phyloP scores from a whole-genome alignment of 495 filamentous ascomycete species.

The Podospora sp. region DNA sequence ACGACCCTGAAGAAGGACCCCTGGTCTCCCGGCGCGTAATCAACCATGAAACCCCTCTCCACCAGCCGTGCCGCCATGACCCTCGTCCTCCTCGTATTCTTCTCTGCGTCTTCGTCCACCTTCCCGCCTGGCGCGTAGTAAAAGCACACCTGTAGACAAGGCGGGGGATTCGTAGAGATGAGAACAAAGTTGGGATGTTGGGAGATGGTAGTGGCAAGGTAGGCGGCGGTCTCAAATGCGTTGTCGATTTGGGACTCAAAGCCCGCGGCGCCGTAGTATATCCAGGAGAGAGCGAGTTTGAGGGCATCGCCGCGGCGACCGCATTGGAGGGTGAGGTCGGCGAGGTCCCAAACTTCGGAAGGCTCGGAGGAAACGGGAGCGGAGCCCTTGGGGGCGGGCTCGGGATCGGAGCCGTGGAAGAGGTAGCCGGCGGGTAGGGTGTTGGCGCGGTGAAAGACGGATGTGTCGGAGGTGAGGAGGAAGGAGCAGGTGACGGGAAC shows the following conservation, averaged over 20 bases:
- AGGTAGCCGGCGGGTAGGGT: conserved; percentile 86
- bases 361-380: neutral
- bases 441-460: conserved; percentile 76
- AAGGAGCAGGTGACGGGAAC: conserved; percentile 90
- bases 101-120: conserved; percentile 54
- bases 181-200: conserved; percentile 64
- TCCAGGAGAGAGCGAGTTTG: conserved; percentile 85
- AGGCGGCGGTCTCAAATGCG: conserved; percentile 67
- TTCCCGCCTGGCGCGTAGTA: conserved; percentile 69
- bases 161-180: conserved; percentile 74
- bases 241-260: conserved; percentile 65
- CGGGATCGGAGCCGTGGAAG: conserved; percentile 63
- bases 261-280: conserved; percentile 72
- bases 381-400: conserved; percentile 3
- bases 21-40: conserved; percentile 79
- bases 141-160: conserved; percentile 94
- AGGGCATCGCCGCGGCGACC: conserved; percentile 82
- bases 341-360: conserved; percentile 76
- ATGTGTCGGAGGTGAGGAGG: conserved; percentile 74
- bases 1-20: conserved; percentile 90
- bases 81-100: conserved; percentile 72
- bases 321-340: conserved; percentile 90
- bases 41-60: conserved; percentile 83
- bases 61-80: conserved; percentile 67
- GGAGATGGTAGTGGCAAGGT: conserved; percentile 63